Evolutionary conservation across 2,329 filamentous ascomycete species (phyloP).

Genomic region (Phialocephala sp.): DNA sequence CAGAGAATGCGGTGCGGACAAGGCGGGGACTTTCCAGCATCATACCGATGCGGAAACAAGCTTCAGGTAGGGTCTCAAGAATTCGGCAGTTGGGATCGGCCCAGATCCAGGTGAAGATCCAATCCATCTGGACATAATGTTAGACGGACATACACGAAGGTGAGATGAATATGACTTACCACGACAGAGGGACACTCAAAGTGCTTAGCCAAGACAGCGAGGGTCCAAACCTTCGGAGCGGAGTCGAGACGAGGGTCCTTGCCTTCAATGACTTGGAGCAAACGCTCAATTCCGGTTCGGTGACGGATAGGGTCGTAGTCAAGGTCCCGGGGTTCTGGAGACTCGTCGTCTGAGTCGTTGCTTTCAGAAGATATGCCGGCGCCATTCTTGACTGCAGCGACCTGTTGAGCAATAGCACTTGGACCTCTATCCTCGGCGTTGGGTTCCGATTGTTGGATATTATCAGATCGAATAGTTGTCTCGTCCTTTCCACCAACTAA

Average conservation of each 20-base stretch:
- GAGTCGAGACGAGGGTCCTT: conserved; percentile 64
- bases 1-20: conserved; percentile 57
- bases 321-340: too few species aligned
- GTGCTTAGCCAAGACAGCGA: conserved; percentile 65
- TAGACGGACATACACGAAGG: conserved; percentile 19
- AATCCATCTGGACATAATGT: conserved; percentile 44
- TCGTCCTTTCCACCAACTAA: conserved; percentile 58
- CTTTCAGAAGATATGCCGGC: neutral
- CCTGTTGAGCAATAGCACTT: neutral
- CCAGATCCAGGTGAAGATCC: conserved; percentile 64
- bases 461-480: conserved; percentile 7
- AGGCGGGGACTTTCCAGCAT: conserved; percentile 51
- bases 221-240: conserved; percentile 69
- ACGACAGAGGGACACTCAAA: conserved; percentile 57
- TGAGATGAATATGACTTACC: conserved; percentile 41
- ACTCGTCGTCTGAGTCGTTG: neutral
- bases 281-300: conserved; percentile 64
- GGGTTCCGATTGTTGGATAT: neutral
- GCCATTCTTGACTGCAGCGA: neutral
- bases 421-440: neutral
- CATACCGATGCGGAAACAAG: conserved; percentile 62
- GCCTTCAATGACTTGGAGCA: conserved; percentile 64
- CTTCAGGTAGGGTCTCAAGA: conserved; percentile 68
- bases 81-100: conserved; percentile 60
- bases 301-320: conserved; percentile 72